Evolutionary conservation across 345 rosid genomes (phyloP).

Genomic region (Psidium friedrichsthalianum): DNA sequence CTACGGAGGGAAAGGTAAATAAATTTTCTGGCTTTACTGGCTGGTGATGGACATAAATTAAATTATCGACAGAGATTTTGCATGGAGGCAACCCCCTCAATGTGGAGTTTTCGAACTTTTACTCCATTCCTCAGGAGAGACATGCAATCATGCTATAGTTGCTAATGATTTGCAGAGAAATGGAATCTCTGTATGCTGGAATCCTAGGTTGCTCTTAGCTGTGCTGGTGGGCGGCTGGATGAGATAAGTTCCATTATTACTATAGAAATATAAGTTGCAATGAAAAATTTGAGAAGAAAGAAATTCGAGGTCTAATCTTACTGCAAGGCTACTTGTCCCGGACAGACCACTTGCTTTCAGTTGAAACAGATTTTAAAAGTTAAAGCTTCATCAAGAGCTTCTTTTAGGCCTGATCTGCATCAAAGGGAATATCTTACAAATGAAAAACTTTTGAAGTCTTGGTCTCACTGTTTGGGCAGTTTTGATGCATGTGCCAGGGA

Average conservation of each 20-base stretch:
- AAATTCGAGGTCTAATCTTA: neutral
- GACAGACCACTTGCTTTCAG: neutral
- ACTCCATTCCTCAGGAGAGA: neutral
- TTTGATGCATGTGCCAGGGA: neutral
- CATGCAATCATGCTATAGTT: neutral
- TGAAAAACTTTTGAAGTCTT: neutral
- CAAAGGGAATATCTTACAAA: neutral
- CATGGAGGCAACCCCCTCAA: neutral
- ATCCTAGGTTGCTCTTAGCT: neutral
- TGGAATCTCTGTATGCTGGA: neutral
- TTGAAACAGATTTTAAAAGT: neutral
- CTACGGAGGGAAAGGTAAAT: neutral
- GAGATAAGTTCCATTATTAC: neutral
- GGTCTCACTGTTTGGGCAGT: neutral
- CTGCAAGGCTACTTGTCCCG: neutral
- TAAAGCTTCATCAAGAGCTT: neutral
- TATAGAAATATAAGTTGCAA: neutral
- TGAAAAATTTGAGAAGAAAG: neutral
- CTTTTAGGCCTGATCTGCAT: neutral
- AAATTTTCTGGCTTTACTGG: neutral
- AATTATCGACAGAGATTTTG: neutral
- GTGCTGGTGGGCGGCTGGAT: neutral
- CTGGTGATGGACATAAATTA: neutral
- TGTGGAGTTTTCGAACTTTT: neutral
- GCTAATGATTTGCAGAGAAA: neutral